phyloP scores from a whole-genome alignment of 352 stramenopile species.

The Plasmopara muralis region DNA sequence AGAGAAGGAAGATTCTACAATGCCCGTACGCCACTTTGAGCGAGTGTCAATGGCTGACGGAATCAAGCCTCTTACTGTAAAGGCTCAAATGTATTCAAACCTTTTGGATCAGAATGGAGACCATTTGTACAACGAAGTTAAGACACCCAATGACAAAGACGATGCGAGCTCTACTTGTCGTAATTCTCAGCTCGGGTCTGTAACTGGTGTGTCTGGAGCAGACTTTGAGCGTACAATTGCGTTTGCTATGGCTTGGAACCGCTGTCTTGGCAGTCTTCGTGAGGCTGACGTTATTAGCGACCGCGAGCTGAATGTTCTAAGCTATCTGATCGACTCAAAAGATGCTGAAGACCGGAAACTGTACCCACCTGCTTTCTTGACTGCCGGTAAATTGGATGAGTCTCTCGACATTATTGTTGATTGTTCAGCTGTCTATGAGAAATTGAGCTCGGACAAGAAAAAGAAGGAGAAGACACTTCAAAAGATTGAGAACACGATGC shows the following conservation, averaged over 20 bases:
- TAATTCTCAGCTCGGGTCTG: slow-evolving; percentile 55
- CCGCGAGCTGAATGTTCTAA: slow-evolving; percentile 79
- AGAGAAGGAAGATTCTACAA: slow-evolving; percentile 50
- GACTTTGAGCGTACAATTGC: slow-evolving; percentile 82
- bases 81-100: slow-evolving; percentile 73
- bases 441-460: slow-evolving; percentile 82
- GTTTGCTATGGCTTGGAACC: slow-evolving; percentile 86
- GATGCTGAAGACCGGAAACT: slow-evolving; percentile 66
- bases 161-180: slow-evolving; percentile 47
- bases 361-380: slow-evolving; percentile 82
- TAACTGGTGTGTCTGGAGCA: slow-evolving; percentile 69
- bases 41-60: slow-evolving; percentile 77
- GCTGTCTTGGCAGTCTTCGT: slow-evolving; percentile 62
- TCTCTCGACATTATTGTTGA: slow-evolving; percentile 82
- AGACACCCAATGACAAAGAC: slow-evolving; percentile 56
- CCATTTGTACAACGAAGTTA: slow-evolving; percentile 56
- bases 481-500: slow-evolving; percentile 84
- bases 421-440: slow-evolving; percentile 73
- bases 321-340: slow-evolving; percentile 82
- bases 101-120: slow-evolving; percentile 51
- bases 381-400: slow-evolving; percentile 81
- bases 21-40: slow-evolving; percentile 68
- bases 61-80: slow-evolving; percentile 68
- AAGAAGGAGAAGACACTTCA: slow-evolving; percentile 85
- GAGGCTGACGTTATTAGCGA: slow-evolving; percentile 81